phyloP scores from a whole-genome alignment of 1,139 yeast genomes.

The Saccharomyces hybrid region DNA sequence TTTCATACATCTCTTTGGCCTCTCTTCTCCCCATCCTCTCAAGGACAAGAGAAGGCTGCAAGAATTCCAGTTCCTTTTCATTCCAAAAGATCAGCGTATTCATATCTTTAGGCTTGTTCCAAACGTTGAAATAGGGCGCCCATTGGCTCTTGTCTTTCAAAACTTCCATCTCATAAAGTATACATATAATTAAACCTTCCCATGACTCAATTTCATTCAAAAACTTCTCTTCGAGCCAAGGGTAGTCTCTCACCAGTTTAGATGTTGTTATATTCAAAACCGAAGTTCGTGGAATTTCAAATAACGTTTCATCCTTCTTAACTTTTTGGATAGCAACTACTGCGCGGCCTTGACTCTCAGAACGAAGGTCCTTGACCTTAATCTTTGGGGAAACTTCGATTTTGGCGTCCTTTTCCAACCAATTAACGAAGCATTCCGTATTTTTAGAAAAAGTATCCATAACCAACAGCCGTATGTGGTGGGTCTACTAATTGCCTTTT shows the following conservation, averaged over 20 bases:
- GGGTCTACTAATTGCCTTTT: neutral
- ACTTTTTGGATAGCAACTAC: slow-evolving; percentile 60
- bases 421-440: slow-evolving; percentile 41
- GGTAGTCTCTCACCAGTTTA: slow-evolving; percentile 35
- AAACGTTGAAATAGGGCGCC: slow-evolving; percentile 60
- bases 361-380: slow-evolving; percentile 51
- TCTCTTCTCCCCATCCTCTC: slow-evolving; percentile 62
- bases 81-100: slow-evolving; percentile 78
- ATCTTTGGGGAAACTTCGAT: slow-evolving; percentile 47
- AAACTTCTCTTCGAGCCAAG: slow-evolving; percentile 36
- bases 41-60: slow-evolving; percentile 65
- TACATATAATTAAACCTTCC: slow-evolving; percentile 64
- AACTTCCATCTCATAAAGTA: slow-evolving; percentile 48
- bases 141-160: slow-evolving; percentile 47
- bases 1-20: slow-evolving; percentile 54
- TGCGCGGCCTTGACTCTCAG: slow-evolving; percentile 66
- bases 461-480: neutral
- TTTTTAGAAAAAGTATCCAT: slow-evolving; percentile 24
- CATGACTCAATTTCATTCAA: slow-evolving; percentile 45
- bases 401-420: slow-evolving; percentile 43
- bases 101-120: slow-evolving; percentile 48
- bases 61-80: slow-evolving; percentile 37
- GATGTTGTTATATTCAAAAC: slow-evolving; percentile 56
- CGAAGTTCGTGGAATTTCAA: slow-evolving; percentile 56
- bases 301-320: slow-evolving; percentile 49